Percentiles rank a stretch among this genome's conserved stretches.
phyloP scores from a whole-genome alignment of 2,329 filamentous ascomycete species.

The Beauveria caledonica region DNA sequence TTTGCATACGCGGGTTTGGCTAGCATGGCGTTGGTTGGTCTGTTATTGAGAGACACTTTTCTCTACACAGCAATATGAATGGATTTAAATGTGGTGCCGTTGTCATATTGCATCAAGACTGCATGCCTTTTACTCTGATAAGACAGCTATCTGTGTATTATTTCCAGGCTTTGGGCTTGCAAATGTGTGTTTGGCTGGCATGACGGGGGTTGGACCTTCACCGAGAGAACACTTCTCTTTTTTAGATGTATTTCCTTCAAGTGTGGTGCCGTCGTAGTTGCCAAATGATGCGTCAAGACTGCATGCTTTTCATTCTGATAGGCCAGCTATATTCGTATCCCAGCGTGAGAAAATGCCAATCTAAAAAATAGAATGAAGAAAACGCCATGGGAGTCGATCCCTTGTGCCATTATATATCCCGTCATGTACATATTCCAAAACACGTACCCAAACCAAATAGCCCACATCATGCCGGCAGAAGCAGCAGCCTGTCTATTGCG shows the following conservation, averaged over 20 bases:
- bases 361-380: background rate
- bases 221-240: too few relatives aligned
- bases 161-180: too few relatives aligned
- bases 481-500: background rate
- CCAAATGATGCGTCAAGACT: background rate
- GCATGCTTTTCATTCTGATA: conserved; percentile 4
- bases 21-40: background rate
- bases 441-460: conserved; percentile 13
- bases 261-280: background rate
- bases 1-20: background rate
- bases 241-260: background rate
- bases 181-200: too few relatives aligned
- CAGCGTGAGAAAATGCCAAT: background rate
- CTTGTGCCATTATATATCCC: conserved; percentile 13
- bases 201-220: too few relatives aligned
- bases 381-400: conserved; percentile 20
- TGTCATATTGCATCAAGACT: background rate
- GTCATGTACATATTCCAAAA: conserved; percentile 5
- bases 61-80: background rate
- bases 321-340: background rate
- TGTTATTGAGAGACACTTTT: background rate
- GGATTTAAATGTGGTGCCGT: background rate
- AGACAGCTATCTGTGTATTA: too few relatives aligned
- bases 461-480: background rate
- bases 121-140: too few relatives aligned